Evolutionary conservation across 2,329 filamentous ascomycete species (phyloP), one percentile per base, ranked within the genome.

Genomic region (Microascus cirrosus): DNA sequence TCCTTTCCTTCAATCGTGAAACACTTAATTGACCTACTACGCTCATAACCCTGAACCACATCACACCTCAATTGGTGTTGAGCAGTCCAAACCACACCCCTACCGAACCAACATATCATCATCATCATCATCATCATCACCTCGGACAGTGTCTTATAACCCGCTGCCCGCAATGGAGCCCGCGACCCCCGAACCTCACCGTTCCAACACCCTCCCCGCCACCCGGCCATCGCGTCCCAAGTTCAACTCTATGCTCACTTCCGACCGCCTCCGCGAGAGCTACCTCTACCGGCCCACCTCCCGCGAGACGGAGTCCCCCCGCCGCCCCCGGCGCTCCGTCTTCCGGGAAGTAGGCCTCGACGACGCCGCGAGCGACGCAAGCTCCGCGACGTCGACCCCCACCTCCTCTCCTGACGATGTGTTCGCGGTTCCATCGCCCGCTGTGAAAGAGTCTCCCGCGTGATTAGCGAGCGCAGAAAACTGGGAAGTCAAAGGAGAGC

Each of bases 341-440:
- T 82, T 82, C 62, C 78, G 70, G 63, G 79, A 82, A 66, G 65
- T 76, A 48, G 79, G 78, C 4, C 63, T 81, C 22, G 68, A 72
- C 54, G 69, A 73, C 50, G 71, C 66, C n/a, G 63, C 65, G 39
- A 62, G 57, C 58, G 52, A 54, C 48, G 13, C 55, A 22, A 51
- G 24, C 20, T 57, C 55, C 22, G 12, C 42, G 25, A 12, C 55
- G 8, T 42, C 50, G 34, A 52, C 55, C 18, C 53, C 53, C n/a
- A 11, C 34, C n/a, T 7, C 28, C 34, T 12, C 15, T 12, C 48
- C 55, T 20, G 20, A 24, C 22, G 45, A 24, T 20, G 22, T 24
- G 20, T 50, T 52, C 13, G 45, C 5, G 20, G 20, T 7, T 20
- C 10, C 45, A 8, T 10, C 45, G 20, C 20, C 6, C n/a, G n/a